These are phyloP conservation scores for Russula abietina DNA, from an alignment of 768 basidiomycete genomes.

Conservation along the genomic window DNA sequence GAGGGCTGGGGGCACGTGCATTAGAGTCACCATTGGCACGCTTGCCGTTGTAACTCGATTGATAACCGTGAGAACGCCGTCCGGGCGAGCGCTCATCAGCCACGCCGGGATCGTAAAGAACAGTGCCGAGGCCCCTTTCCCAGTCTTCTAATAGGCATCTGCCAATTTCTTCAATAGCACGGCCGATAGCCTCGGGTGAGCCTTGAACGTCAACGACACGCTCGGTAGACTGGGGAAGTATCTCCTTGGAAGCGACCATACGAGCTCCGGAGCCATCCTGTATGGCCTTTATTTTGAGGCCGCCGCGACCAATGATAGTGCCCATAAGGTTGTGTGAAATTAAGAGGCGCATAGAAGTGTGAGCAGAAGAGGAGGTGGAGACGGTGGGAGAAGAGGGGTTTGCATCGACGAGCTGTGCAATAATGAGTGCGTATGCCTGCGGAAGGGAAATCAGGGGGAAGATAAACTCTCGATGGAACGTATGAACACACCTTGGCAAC, in stretches of 20 bases:
- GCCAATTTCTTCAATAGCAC: constrained; percentile 92
- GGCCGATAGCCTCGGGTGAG: constrained; percentile 83
- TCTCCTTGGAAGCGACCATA: constrained; percentile 98
- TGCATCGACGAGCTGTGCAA: constrained; percentile 81
- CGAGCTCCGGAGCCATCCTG: constrained; percentile 94
- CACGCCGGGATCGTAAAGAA: constrained; percentile 92
- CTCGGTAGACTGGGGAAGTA: constrained; percentile 98
- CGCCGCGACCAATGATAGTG: constrained; percentile 92
- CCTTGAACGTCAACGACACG: constrained; percentile 98
- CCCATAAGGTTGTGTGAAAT: constrained; percentile 99
- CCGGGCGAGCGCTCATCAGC: constrained; percentile 54
- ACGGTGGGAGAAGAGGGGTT: constrained; percentile 70
- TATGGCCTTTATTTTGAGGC: constrained; percentile 98
- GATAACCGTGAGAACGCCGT: constrained; percentile 49
- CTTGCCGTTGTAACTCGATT: constrained; percentile 40
- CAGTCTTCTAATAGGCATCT: constrained; percentile 95
- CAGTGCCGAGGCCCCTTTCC: constrained; percentile 90
- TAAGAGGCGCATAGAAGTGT: constrained; percentile 91
- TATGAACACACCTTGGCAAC: constrained; percentile 70
- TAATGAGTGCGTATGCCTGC: constrained; percentile 93
- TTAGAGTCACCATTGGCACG: constrained; percentile 58
- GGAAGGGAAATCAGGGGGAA: constrained; percentile 15
- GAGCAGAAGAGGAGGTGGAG: constrained; percentile 50
- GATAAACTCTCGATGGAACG: constrained; percentile 12
- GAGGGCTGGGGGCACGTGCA: constrained; percentile 47